Evolutionary conservation across 768 basidiomycete genomes (phyloP), one percentile per base, ranked within the genome.

Genomic region (Boletus vinaceobasis): DNA sequence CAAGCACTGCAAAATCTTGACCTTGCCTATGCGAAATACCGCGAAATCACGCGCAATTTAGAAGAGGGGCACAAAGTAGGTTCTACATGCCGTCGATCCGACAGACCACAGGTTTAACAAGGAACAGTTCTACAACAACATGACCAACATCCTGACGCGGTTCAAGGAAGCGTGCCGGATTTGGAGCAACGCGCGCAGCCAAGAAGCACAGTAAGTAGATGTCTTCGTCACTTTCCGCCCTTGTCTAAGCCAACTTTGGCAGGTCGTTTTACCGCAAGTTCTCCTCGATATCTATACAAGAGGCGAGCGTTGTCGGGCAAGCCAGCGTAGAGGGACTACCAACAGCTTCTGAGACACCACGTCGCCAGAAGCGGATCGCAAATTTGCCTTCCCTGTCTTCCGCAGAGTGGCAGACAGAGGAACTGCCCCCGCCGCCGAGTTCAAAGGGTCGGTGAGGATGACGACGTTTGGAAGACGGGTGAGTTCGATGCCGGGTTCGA

Each of bases 41-140:
- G 80, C 50, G 95, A 98, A 67, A 88, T 97, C 14, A 78, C 76
- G 2, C 80, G 82, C 47, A 94, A 98, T 70, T 74, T 97, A 7
- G 86, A 90, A 38, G 96, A 98, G 66, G 95, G 95, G 6, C 78
- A 89, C 62, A 88, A 91, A 75, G 93, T 88, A 60, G 14, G 58
- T 27, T 27, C 33, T 32, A 26, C 27, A 3, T 39, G 7, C 11
- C 33, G 23, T 42, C 15, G 36, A 44, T 47, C 47, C 17, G 27
- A 38, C 17, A 27, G 19, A n/a, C 3, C 17, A 44, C 10, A 35
- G 38, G 0, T 9, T 53, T 1, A 54, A 36, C 50, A 0, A 7
- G 38, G 37, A 19, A n/a, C 57, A 94, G 89, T 98, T 98, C 65
- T 96, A 99, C 68, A 93, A 92, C 57, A 88, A 91, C 62, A 79